phyloP scores from a whole-genome alignment of 1,284 basidiomycete species.

The Dichomitus squalens region DNA sequence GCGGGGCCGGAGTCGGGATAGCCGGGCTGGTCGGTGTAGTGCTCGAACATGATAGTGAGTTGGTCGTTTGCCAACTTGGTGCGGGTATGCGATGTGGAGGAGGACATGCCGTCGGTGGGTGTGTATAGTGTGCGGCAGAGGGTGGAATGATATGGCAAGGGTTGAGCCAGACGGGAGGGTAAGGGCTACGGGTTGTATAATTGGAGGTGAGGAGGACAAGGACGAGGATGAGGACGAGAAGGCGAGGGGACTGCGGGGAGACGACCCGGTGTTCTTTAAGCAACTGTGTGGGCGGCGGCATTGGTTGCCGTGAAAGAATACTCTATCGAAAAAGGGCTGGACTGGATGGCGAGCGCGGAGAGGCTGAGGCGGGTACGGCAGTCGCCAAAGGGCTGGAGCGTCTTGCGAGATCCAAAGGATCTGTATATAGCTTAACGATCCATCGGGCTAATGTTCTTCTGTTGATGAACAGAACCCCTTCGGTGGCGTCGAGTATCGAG shows the following conservation, averaged over 20 bases:
- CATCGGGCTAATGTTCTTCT: slow-evolving; percentile 22
- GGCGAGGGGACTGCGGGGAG: neutral
- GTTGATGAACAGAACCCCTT: slow-evolving; percentile 20
- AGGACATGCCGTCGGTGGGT: slow-evolving; percentile 2
- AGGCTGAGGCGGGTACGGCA: neutral
- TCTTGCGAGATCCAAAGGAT: slow-evolving; percentile 4
- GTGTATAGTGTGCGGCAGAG: neutral
- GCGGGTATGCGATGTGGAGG: neutral
- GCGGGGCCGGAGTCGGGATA: slow-evolving; percentile 2
- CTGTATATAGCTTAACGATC: neutral
- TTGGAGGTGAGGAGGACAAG: no score
- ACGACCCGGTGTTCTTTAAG: slow-evolving; percentile 2
- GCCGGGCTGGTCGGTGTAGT: slow-evolving; percentile 12
- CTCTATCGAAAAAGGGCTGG: slow-evolving; percentile 15
- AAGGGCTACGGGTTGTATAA: neutral
- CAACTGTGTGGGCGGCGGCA: slow-evolving; percentile 5
- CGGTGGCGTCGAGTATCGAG: slow-evolving; percentile 17
- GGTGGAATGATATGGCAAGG: neutral
- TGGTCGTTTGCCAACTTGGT: neutral
- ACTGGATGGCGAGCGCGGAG: neutral
- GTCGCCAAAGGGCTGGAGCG: neutral
- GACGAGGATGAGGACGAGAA: neutral
- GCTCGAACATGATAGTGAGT: slow-evolving; percentile 26
- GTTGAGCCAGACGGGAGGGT: neutral
- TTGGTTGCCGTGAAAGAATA: slow-evolving; percentile 9